Evolutionary conservation across 202 grass and related monocot species (phyloP).

Genomic region (Musa balbisiana): DNA sequence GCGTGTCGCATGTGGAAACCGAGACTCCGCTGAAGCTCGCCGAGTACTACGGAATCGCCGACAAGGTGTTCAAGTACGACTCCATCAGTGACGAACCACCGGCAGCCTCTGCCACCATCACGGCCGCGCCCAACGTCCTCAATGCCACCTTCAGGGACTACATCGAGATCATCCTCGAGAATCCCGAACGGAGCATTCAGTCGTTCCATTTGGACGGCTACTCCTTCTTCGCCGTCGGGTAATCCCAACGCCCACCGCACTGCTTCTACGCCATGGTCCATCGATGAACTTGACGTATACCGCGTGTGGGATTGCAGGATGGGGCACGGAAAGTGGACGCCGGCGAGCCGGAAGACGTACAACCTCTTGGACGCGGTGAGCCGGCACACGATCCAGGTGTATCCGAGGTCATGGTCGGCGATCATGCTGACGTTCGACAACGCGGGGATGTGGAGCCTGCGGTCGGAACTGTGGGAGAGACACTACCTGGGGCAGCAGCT

Average conservation of each 20-base stretch:
- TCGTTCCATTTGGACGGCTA: not conserved
- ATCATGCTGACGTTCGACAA: slow-evolving; percentile 5
- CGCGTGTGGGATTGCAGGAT: not conserved
- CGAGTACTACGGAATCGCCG: not conserved
- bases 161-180: slow-evolving; percentile 5
- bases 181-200: not conserved
- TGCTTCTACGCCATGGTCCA: too few species aligned
- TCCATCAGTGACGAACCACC: not conserved
- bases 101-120: not conserved
- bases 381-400: not conserved
- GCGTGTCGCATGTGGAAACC: not conserved
- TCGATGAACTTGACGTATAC: not conserved
- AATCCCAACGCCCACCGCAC: not conserved
- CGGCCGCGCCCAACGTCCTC: not conserved
- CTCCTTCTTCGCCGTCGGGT: slow-evolving; percentile 1
- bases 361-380: not conserved
- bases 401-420: not conserved
- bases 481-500: slow-evolving; percentile 2
- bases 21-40: not conserved
- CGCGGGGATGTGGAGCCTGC: not conserved
- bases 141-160: not conserved
- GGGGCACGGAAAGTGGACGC: not conserved
- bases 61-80: slow-evolving; percentile 3
- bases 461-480: not conserved
- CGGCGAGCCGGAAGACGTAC: not conserved